Conservation (phyloP, 495 filamentous ascomycete genomes). For the Aspergillus asperescens region DNA sequence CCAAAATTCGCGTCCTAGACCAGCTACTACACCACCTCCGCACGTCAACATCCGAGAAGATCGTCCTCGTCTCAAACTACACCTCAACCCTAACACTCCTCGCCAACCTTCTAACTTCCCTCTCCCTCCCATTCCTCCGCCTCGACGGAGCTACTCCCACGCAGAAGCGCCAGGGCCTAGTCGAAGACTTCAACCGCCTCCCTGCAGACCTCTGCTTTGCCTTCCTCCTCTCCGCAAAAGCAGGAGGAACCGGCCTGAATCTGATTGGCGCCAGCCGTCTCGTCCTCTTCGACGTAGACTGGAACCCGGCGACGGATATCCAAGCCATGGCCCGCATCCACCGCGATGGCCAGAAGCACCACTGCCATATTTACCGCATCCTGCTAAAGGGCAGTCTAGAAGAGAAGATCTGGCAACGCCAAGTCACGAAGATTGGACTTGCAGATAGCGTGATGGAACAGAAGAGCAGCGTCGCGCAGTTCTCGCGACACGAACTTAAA, state of each 20-base stretch:
- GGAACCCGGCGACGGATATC: slow-evolving; percentile 76
- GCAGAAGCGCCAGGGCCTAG: slow-evolving; percentile 64
- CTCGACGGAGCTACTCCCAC: slow-evolving; percentile 69
- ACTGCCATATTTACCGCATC: slow-evolving; percentile 69
- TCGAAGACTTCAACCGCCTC: slow-evolving; percentile 70
- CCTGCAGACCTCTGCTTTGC: slow-evolving; percentile 56
- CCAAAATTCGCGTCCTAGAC: slow-evolving; percentile 69
- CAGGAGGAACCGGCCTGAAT: slow-evolving; percentile 71
- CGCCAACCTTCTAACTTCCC: slow-evolving; percentile 55
- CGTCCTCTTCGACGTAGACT: slow-evolving; percentile 75
- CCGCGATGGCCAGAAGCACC: slow-evolving; percentile 67
- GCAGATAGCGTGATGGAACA: slow-evolving; percentile 62
- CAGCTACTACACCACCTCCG: slow-evolving; percentile 59
- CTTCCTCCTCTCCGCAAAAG: slow-evolving; percentile 75
- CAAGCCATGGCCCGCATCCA: slow-evolving; percentile 87
- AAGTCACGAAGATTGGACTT: slow-evolving; percentile 69
- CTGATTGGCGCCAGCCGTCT: slow-evolving; percentile 72
- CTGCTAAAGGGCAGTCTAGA: slow-evolving; percentile 68
- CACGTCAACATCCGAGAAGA: slow-evolving; percentile 61
- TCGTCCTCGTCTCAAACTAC: slow-evolving; percentile 79
- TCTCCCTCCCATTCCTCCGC: slow-evolving; percentile 61
- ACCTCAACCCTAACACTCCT: slow-evolving; percentile 72
- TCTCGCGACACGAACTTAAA: slow-evolving; percentile 62
- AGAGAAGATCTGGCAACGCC: slow-evolving; percentile 82
- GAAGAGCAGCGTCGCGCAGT: slow-evolving; percentile 53